Percentiles rank a stretch among this genome's conserved stretches.
phyloP scores from a whole-genome alignment of 345 rosid genomes.

The Fremontodendron californicum region DNA sequence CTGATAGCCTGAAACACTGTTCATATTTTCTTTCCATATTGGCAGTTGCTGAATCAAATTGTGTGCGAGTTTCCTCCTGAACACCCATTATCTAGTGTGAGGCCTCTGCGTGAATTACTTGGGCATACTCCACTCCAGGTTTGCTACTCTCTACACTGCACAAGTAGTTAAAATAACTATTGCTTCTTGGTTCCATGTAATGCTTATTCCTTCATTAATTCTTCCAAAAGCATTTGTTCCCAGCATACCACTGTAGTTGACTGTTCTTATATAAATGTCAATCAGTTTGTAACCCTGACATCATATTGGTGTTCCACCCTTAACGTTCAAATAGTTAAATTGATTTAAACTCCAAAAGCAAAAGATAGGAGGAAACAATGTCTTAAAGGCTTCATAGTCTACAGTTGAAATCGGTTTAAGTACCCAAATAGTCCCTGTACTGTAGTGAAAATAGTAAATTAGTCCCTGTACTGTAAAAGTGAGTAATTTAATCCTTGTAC shows the following conservation, averaged over 20 bases:
- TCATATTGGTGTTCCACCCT: neutral
- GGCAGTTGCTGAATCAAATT: conserved; percentile 90
- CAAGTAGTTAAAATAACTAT: neutral
- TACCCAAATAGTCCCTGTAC: no score
- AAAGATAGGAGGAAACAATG: conserved; percentile 3
- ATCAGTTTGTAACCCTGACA: neutral
- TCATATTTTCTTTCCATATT: conserved; percentile 11
- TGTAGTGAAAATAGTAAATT: no score
- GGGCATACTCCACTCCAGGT: conserved; percentile 98
- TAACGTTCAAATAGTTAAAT: neutral
- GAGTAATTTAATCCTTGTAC: no score
- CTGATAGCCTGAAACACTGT: neutral
- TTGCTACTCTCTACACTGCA: conserved; percentile 17
- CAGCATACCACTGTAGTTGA: neutral
- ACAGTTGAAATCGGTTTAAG: neutral
- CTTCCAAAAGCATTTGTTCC: conserved; percentile 8
- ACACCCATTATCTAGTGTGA: conserved; percentile 73
- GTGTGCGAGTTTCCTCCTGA: conserved; percentile 97
- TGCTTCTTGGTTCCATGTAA: neutral
- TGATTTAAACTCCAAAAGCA: neutral
- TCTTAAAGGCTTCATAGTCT: neutral
- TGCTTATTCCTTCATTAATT: neutral
- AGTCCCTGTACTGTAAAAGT: no score
- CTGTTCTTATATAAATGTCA: neutral
- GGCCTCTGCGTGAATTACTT: conserved; percentile 91